Percentiles rank a stretch among this genome's conserved stretches.
phyloP scores from a whole-genome alignment of 1,139 yeast species.

The Pichia sp. region DNA sequence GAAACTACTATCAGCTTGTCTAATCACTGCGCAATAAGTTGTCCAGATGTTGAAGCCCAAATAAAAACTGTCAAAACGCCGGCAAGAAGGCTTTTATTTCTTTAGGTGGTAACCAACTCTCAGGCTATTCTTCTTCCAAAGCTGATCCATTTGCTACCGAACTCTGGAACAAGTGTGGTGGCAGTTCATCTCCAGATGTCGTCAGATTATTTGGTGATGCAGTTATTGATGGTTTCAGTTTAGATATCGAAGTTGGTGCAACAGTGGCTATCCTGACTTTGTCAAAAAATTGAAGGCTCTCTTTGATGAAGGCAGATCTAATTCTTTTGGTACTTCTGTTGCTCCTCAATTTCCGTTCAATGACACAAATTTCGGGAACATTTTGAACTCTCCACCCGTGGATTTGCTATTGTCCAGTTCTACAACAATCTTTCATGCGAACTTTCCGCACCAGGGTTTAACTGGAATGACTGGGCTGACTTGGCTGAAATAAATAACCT shows the following conservation, averaged over 20 bases:
- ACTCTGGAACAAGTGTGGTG: not conserved
- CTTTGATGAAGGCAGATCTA: not conserved
- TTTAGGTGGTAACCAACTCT: not conserved
- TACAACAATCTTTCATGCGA: not conserved
- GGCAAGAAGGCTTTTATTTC: not conserved
- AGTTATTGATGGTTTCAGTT: not conserved
- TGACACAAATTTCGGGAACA: not conserved
- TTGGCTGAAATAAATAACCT: not conserved
- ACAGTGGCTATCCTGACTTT: not conserved
- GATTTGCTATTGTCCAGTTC: not conserved
- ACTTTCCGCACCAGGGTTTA: not conserved
- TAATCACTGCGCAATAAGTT: not conserved
- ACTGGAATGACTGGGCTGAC: not conserved
- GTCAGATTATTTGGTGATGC: not conserved
- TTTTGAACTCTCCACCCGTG: not conserved
- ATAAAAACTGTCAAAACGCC: not conserved
- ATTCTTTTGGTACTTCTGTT: not conserved
- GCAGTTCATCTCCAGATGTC: not conserved
- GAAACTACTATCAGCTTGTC: not conserved
- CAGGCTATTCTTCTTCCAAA: not conserved
- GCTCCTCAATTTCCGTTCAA: not conserved
- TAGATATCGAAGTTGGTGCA: not conserved
- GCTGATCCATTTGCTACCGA: not conserved
- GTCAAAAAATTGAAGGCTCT: not conserved
- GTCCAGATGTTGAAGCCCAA: not conserved